A percentile compares a stretch with the other conserved stretches of the same genome.
Conservation (phyloP, 2,329 filamentous ascomycete genomes). For the Dactylonectria estremocensis region DNA sequence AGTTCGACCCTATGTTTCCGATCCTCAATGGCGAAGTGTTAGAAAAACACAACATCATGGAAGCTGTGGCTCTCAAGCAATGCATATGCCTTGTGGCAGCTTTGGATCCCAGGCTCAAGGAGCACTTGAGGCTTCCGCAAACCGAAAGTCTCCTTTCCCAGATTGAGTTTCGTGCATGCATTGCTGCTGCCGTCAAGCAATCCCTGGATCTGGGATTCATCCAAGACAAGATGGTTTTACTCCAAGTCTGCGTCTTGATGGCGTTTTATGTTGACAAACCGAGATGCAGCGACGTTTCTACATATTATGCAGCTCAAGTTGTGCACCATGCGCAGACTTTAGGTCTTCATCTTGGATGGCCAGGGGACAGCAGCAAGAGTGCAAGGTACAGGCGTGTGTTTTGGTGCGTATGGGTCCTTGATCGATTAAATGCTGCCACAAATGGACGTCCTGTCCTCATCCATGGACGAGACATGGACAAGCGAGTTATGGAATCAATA, state of each 20-base stretch:
- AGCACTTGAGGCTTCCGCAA: conserved; percentile 15
- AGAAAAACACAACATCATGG: conserved; percentile 5
- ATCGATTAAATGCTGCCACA: conserved; percentile 16
- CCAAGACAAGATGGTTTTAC: conserved; percentile 18
- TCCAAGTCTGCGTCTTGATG: conserved; percentile 18
- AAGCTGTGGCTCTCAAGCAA: conserved; percentile 11
- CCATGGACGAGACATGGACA: conserved; percentile 18
- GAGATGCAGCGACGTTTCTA: conserved; percentile 14
- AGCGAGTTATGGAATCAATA: background rate
- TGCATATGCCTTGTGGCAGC: conserved; percentile 19
- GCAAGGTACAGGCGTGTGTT: conserved; percentile 13
- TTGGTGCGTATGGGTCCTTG: conserved; percentile 23
- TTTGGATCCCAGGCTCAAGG: conserved; percentile 8
- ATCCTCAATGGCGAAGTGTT: conserved; percentile 8
- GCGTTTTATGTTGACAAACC: conserved; percentile 22
- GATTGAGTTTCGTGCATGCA: conserved; percentile 16
- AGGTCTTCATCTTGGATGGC: conserved; percentile 18
- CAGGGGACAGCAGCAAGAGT: background rate
- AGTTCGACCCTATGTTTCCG: conserved; percentile 16
- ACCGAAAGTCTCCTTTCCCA: background rate
- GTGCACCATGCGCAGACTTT: conserved; percentile 21
- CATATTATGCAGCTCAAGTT: conserved; percentile 12
- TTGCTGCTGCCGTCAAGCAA: conserved; percentile 13
- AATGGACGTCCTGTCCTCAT: conserved; percentile 22
- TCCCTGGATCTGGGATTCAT: conserved; percentile 18